Base-by-base conservation (phyloP, 2,329 filamentous ascomycete species). In the Lasiodiplodia citricola region DNA sequence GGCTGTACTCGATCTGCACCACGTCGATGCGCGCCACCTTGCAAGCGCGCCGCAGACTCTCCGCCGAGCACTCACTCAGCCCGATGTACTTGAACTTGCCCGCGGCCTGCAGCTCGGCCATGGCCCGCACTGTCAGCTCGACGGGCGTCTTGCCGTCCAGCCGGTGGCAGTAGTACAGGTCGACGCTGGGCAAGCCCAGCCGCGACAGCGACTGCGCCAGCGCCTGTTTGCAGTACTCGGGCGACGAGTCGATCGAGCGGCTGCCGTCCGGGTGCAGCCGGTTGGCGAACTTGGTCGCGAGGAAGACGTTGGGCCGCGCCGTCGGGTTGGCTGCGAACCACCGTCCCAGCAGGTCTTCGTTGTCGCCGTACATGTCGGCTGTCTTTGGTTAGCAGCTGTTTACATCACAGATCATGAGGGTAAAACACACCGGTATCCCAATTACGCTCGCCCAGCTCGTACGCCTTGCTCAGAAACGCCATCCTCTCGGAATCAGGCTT, bases 251-350 rank as follows among this genome's bases (percentile, higher is more conserved):
- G n/a, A 82, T 75, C 25, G 38, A 35, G 16, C 76, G 74, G 4
- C 74, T 72, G 10, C 78, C 75, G 63, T 85, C 78, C 37, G 80
- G 79, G 6, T 50, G 47, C 7, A 72, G 18, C 14, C 76, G 75
- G 68, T 82, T 81, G 58, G 77, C 86, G 73, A 87, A 88, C 74
- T 88, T 87, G 72, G 85, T 83, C 0, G 85, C 84, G 18, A 86
- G 77, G 75, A 71, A 73, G 10, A 70, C 66, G 8, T 69, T 57
- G 11, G 44, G 3, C 14, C 70, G 67, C n/a, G 67, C 66, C 13
- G 56, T 54, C 6, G 70, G 70, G 65, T 70, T 66, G 31, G 72
- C 73, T 37, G 73, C 70, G 70, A 79, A 80, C 76, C 76, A 80
- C 37, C 75, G 76, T n/a, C 74, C 73, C 0, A 80, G 60, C 2